Percentiles rank a stretch among this genome's conserved stretches.
These are phyloP conservation scores for Sporothrix pallida DNA, from an alignment of 2,329 filamentous ascomycete species.

Conservation along the genomic window DNA sequence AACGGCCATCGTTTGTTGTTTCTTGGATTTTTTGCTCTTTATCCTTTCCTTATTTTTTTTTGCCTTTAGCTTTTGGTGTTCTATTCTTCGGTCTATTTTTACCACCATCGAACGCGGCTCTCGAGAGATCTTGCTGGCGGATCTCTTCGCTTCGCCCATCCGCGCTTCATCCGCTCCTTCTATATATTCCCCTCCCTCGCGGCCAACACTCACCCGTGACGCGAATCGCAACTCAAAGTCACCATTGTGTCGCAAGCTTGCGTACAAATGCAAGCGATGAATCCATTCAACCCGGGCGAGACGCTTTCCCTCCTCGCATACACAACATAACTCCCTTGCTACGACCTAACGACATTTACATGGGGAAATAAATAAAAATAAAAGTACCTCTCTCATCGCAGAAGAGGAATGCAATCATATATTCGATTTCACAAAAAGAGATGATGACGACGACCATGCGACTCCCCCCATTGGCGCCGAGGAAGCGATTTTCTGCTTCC, in stretches of 20 bases:
- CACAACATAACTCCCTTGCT: conserved; percentile 8
- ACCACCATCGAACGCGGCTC: background rate
- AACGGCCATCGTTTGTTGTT: background rate
- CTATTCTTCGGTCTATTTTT: background rate
- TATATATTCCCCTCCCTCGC: background rate
- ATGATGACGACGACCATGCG: conserved; percentile 31
- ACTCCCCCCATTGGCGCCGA: background rate
- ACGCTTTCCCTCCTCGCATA: conserved; percentile 9
- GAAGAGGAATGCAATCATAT: conserved; percentile 14
- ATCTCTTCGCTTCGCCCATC: conserved; percentile 4
- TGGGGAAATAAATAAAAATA: conserved; percentile 22
- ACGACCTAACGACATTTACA: conserved; percentile 31
- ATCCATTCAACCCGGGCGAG: background rate
- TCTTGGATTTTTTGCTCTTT: background rate
- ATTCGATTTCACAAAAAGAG: conserved; percentile 29
- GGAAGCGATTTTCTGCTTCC: background rate
- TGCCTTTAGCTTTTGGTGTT: background rate
- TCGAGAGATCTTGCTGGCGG: conserved; percentile 21
- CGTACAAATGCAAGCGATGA: background rate
- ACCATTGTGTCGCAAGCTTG: background rate
- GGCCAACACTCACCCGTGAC: background rate
- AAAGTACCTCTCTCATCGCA: conserved; percentile 21
- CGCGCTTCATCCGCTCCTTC: conserved; percentile 18
- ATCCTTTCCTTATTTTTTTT: background rate
- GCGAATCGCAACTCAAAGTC: background rate